Base-by-base conservation (phyloP, 306 rosid genomes). In the Dryas alaskensis region DNA sequence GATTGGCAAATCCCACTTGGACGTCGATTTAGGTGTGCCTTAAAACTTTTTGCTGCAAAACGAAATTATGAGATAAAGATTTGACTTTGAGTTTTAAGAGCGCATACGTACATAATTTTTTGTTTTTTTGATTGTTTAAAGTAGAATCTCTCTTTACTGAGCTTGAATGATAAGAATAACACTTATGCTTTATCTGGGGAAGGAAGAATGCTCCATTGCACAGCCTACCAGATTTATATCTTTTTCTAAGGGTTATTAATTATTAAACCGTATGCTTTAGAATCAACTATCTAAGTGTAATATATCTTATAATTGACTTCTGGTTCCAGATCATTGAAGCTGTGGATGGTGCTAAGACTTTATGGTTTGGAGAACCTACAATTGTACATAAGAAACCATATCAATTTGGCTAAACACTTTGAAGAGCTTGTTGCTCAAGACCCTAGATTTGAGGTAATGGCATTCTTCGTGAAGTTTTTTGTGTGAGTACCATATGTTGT, bases 1-100 rank as follows among this genome's bases (percentile, higher is more conserved):
- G 98, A 93, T 73, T 91, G 93, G 98, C 96, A 93, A 86, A 81
- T 93, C 81, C 98, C 98, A 47, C 96, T 93, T 45, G 98, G 98
- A 68, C 97, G 98, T 73, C 94, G 97, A 68, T 93, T 93, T 76
- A 89, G 98, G 97, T 93, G 67, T 62, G 87, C 76, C 73, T 78
- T 72, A 40, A 7, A 48, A 80, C 70, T 12, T 14, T 72, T 75
- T 17, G 64, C 70, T 19, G 14, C 53, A 8, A 2, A 40, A 13
- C 12, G n/a, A 16, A 31, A 39, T 10, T 51, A 45, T n/a, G 51
- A 16, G 51, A 16, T 31, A 31, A 31, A 31, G 31, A 43, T 10
- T 10, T 10, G 10, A n/a, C 58, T 53, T 22, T 4, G 2, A 53
- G 22, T 53, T 53, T 53, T 14, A 16, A 12, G 9, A 48, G 4